Evolutionary conservation across 176 grass and related monocot species (phyloP).

Genomic region (Paspalum notatum): DNA sequence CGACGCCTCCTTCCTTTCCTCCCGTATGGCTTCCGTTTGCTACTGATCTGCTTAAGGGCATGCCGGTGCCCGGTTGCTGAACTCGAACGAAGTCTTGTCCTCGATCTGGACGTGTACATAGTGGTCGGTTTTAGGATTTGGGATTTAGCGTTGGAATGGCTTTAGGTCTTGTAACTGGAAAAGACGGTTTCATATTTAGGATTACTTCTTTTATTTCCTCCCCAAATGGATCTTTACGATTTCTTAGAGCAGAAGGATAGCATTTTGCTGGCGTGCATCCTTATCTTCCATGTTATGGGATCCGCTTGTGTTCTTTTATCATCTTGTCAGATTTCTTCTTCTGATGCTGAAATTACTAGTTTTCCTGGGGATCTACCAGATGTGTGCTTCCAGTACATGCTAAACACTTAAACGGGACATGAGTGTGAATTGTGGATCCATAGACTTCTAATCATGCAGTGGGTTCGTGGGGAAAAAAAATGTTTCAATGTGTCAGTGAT

Average conservation of each 20-base stretch:
- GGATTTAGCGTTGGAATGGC: neutral
- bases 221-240: no score
- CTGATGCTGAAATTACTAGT: neutral
- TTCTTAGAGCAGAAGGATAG: neutral
- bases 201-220: neutral
- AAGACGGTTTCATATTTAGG: conserved; percentile 10
- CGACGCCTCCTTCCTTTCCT: neutral
- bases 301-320: neutral
- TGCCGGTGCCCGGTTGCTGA: neutral
- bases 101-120: neutral
- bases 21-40: neutral
- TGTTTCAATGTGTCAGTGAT: neutral
- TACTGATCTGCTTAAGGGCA: neutral
- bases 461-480: no score
- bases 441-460: neutral
- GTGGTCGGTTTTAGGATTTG: neutral
- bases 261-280: neutral
- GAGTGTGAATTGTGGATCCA: neutral
- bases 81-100: neutral
- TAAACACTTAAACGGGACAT: neutral
- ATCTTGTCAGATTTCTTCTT: neutral
- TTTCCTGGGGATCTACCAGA: neutral
- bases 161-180: neutral
- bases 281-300: neutral
- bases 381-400: neutral